These are phyloP conservation scores for Cutaneotrichosporon sp. DNA, from an alignment of 1,284 basidiomycete species.

Conservation along the genomic window DNA sequence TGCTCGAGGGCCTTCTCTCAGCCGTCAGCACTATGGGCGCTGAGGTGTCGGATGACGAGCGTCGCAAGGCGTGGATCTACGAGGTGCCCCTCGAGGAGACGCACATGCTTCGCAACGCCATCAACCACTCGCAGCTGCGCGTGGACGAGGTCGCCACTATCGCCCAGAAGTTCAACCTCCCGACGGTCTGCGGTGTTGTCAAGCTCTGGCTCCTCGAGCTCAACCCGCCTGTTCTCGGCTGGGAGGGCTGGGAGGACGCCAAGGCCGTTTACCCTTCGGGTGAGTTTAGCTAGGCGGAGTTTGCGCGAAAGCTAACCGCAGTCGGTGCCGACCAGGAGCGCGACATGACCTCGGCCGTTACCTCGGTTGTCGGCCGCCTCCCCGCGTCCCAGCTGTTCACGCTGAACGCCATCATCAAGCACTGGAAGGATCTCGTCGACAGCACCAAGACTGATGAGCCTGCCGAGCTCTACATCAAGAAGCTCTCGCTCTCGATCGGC, in stretches of 20 bases:
- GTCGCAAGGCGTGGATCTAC: conserved; percentile 89
- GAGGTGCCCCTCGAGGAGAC: conserved; percentile 75
- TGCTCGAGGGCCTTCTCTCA: conserved; percentile 68
- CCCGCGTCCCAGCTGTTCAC: conserved; percentile 80
- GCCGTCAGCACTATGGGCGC: conserved; percentile 68
- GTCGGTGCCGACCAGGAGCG: conserved; percentile 65
- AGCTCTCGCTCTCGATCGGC: conserved; percentile 82
- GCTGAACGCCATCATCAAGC: conserved; percentile 74
- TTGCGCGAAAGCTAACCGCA: conserved; percentile 28
- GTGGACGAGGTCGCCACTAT: conserved; percentile 64
- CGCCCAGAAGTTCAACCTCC: conserved; percentile 77
- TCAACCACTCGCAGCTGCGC: conserved; percentile 71
- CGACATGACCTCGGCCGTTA: conserved; percentile 66
- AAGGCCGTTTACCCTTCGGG: conserved; percentile 73
- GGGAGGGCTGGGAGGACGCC: conserved; percentile 88
- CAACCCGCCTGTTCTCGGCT: conserved; percentile 70
- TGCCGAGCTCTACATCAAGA: conserved; percentile 72
- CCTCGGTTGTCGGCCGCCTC: conserved; percentile 67
- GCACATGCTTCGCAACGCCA: conserved; percentile 77
- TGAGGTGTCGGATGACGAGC: conserved; percentile 70
- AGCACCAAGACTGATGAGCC: conserved; percentile 66
- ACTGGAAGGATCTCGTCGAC: conserved; percentile 70
- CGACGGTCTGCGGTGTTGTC: conserved; percentile 73
- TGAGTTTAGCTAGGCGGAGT: background rate
- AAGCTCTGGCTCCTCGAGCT: conserved; percentile 87